Conservation (phyloP, 2,329 filamentous ascomycete species). For the Didymella pinodella region DNA sequence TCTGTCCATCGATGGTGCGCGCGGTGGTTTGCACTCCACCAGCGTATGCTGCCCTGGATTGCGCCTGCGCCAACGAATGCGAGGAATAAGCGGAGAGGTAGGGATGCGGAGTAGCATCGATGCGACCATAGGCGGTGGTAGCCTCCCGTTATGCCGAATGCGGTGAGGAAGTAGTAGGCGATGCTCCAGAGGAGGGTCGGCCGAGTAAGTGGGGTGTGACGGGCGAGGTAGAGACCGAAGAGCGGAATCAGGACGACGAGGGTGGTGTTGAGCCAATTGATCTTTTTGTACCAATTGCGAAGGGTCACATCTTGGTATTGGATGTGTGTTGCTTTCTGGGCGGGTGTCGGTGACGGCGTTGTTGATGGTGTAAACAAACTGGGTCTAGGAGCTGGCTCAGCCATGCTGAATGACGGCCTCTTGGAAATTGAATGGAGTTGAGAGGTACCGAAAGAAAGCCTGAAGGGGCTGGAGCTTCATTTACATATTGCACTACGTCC, state of each 20-base stretch:
- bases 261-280: constrained; percentile 89
- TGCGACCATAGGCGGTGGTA: constrained; percentile 79
- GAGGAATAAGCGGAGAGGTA: constrained; percentile 56
- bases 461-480: background rate
- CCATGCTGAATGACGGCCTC: constrained; percentile 3
- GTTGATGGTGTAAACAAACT: constrained; percentile 11
- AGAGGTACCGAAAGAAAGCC: background rate
- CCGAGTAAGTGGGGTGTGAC: constrained; percentile 76
- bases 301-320: constrained; percentile 28
- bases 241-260: constrained; percentile 81
- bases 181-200: constrained; percentile 78
- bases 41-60: constrained; percentile 58
- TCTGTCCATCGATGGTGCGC: constrained; percentile 61
- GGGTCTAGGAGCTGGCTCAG: constrained; percentile 16
- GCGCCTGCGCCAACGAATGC: constrained; percentile 57
- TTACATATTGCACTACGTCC: constrained; percentile 6
- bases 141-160: constrained; percentile 65
- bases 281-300: constrained; percentile 84
- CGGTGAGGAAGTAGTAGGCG: constrained; percentile 81
- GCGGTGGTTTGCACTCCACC: constrained; percentile 59
- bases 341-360: constrained; percentile 9
- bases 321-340: constrained; percentile 29
- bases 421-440: background rate
- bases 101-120: constrained; percentile 54
- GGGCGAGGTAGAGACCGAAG: constrained; percentile 74